These are phyloP conservation scores for Fusarium annulatum DNA, from an alignment of 2,329 filamentous ascomycete genomes.

Conservation along the genomic window DNA sequence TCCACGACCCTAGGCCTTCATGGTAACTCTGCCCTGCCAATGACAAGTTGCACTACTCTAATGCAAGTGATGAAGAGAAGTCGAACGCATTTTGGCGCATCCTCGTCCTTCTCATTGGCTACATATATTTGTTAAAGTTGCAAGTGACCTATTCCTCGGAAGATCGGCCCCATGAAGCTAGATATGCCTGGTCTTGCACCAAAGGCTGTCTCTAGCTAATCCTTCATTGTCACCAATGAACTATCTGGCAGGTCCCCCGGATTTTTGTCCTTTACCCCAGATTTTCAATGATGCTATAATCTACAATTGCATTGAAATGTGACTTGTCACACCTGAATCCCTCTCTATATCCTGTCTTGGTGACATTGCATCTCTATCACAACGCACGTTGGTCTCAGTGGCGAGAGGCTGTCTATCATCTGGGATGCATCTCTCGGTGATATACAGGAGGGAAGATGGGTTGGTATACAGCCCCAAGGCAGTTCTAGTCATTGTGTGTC, in stretches of 20 bases:
- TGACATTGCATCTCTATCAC: neutral
- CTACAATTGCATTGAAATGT: neutral
- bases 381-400: too few relatives aligned
- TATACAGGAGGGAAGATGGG: neutral
- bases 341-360: neutral
- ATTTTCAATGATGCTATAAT: neutral
- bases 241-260: neutral
- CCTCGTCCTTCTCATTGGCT: neutral
- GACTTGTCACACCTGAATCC: neutral
- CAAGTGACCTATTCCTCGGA: too few relatives aligned
- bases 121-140: neutral
- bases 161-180: neutral
- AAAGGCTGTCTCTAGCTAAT: neutral
- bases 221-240: neutral
- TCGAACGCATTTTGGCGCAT: too few relatives aligned
- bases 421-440: neutral
- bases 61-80: neutral
- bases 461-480: constrained; percentile 4
- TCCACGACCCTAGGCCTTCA: neutral
- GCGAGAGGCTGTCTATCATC: neutral
- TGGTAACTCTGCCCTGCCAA: neutral
- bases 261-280: neutral
- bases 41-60: neutral
- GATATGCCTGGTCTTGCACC: too few relatives aligned
- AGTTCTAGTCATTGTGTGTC: constrained; percentile 20